Base-by-base conservation (phyloP, 495 filamentous ascomycete genomes). In the Geoglossum glabrum region DNA sequence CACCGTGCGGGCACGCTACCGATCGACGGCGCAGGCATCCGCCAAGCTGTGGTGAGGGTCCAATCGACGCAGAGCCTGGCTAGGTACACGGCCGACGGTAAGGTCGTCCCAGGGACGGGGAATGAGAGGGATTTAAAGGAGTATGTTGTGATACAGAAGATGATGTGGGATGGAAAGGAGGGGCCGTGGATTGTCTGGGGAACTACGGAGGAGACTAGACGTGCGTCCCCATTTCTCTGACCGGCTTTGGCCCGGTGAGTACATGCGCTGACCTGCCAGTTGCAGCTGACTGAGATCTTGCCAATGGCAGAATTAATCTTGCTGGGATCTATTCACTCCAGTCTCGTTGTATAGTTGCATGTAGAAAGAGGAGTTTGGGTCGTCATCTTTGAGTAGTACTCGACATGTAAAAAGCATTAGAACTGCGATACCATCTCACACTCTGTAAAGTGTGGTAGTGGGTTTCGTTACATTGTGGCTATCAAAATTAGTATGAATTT, bases 121-220 rank as follows among this genome's bases (percentile, higher is more conserved):
- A 76, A 79, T 66, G 71, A 77, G 66, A 80, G 79, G 63, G 79
- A 83, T 59, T 73, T 84, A 58, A 68, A 71, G 0, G 90, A 96
- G 72, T 83, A 93, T 64, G 25, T 96, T n/a, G 84, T 90, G 5
- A 63, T 95, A 23, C 85, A 87, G 71, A 74, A 75, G 63, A 61
- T 68, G 26, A 66, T 82, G 52, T 69, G 76, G 69, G 72, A 72
- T 1, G 84, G 78, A 55, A 63, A 73, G 60, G 74, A 80, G 45
- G 69, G 67, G 38, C 74, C 75, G 13, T 96, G 90, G 90, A 77
- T 74, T 65, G 65, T 94, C 51, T 85, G 87, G 81, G 88, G 88
- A 26, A 81, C 79, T 36, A 67, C 78, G 38, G 71, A 75, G 60
- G 75, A 82, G 63, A 84, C 78, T 10, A 78, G 74, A 1, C 15